Evolutionary conservation across 2,329 filamentous ascomycete species (phyloP), one percentile per base, ranked within the genome.

Genomic region (Xylaria sp.): DNA sequence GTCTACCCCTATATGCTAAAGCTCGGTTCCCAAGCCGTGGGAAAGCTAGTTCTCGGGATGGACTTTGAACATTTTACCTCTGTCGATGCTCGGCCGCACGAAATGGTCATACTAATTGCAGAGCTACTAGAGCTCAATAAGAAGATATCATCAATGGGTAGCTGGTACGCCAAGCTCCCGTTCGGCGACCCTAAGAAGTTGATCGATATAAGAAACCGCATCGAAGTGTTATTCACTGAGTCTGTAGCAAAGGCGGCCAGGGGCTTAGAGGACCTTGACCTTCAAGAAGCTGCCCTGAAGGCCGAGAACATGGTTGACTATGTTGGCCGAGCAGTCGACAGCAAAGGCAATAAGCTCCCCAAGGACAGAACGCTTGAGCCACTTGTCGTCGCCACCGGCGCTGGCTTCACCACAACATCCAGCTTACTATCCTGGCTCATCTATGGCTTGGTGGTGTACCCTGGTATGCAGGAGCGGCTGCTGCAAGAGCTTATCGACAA

Each of bases 391-490:
- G 82, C 83, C 6, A 86, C 83, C 0, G 87, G 81, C 4, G 88
- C 88, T 2, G 88, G 88, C 23, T 90, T 90, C 79, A 88, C 85
- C 1, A 90, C 88, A 0, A 90, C 86, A 0, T 85, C 83, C 3
- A 86, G 86, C 0, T 81, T 89, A 3, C 80, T 89, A 1, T 87
- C 86, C 0, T 90, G 87, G 88, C 79, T 87, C 1, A 74, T 89
- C 46, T 89, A 88, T 74, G 81, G 82, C 5, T 77, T 89, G 1
- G 82, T 85, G 5, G 79, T 76, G 2, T 89, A 90, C 72, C 80
- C 82, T 0, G 87, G 85, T 0, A 84, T 85, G 76, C 88, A 90
- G 74, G 86, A 87, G 10, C 79, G 83, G 1, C 81, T 90, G 0
- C 79, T 89, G 0, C 87, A 90, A 72, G 88, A 90, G 68, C 78